Evolutionary conservation across 106 monocot species (phyloP), one percentile per base, ranked within the genome.

Genomic region (Platanthera guangdongensis): DNA sequence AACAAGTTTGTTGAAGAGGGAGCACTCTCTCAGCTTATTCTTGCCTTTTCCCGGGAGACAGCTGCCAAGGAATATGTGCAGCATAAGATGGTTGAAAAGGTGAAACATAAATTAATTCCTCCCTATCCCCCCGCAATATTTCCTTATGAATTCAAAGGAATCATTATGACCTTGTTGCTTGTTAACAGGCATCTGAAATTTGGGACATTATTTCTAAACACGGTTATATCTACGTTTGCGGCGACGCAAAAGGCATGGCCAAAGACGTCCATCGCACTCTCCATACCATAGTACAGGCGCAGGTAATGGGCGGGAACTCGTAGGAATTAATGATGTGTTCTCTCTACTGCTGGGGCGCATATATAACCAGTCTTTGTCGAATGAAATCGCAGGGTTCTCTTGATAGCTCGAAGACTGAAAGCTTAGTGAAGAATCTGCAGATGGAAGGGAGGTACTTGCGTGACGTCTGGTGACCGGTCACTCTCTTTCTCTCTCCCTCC

Each of bases 221-320:
- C 46, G 94, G 86, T 25, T 90, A 94, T 77, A 68, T 89, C 49
- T 94, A 94, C 73, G 94, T 94, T 8, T 94, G 94, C 79, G 94
- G 94, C 54, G 94, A 94, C 86, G 95, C 95, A 8, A 95, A 95
- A 76, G 95, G 95, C 48, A 95, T 95, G 95, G 95, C 95, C 63
- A 82, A 86, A 82, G 95, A 95, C 76, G 95, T 95, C 47, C 95
- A 95, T 68, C 80, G 89, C 32, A 77, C 83, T 80, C 92, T 95
- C 77, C 95, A 95, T 60, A 83, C 86, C 45, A 90, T 95, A 50
- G 86, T 83, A 30, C 87, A 92, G 72, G 90, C 90, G 15, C 87
- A 95, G 89, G 92, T 91, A 84, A 51, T 51, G 10, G 32, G 32
- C 65, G 12, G 39, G 39, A 32, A 65, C 8, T 63, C 22, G 4